Conservation (phyloP, 805 yeast species). For the Ogataea nitratoaversa region DNA sequence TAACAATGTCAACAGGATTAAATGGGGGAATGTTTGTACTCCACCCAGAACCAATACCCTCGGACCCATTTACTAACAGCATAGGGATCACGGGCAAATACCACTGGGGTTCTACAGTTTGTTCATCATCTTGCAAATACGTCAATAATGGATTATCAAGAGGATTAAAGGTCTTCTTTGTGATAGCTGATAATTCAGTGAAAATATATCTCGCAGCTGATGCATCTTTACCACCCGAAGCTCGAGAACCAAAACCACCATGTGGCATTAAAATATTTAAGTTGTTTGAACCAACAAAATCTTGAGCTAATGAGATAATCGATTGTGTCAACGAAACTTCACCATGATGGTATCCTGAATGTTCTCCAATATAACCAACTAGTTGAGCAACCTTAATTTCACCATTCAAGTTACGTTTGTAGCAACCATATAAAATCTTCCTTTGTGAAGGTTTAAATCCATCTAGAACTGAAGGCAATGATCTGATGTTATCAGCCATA, state of each 20-base stretch:
- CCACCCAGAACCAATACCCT: constrained; percentile 99
- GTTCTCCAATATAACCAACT: constrained; percentile 84
- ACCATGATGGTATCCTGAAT: constrained; percentile 94
- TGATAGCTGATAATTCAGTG: constrained; percentile 75
- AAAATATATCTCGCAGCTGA: constrained; percentile 97
- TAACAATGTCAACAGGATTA: constrained; percentile 80
- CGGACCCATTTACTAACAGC: constrained; percentile 92
- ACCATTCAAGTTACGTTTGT: constrained; percentile 67
- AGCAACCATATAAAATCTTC: constrained; percentile 84
- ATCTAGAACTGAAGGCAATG: constrained; percentile 90
- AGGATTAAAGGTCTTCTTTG: constrained; percentile 72
- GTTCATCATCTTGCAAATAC: constrained; percentile 89
- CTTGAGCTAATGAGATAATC: constrained; percentile 91
- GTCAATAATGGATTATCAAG: constrained; percentile 73
- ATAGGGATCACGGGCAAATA: constrained; percentile 92
- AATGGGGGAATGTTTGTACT: constrained; percentile 88
- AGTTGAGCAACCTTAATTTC: constrained; percentile 90
- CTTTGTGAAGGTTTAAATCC: constrained; percentile 98
- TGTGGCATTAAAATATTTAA: constrained; percentile 79
- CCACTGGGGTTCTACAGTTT: constrained; percentile 93
- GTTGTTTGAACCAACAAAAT: constrained; percentile 90
- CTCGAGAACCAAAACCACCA: constrained; percentile 96
- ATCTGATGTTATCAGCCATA: constrained; percentile 93
- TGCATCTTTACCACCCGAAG: constrained; percentile 96
- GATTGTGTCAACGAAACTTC: constrained; percentile 85